Evolutionary conservation across 139 green algal genomes (phyloP).

Genomic region (Tetraselmis chui): DNA sequence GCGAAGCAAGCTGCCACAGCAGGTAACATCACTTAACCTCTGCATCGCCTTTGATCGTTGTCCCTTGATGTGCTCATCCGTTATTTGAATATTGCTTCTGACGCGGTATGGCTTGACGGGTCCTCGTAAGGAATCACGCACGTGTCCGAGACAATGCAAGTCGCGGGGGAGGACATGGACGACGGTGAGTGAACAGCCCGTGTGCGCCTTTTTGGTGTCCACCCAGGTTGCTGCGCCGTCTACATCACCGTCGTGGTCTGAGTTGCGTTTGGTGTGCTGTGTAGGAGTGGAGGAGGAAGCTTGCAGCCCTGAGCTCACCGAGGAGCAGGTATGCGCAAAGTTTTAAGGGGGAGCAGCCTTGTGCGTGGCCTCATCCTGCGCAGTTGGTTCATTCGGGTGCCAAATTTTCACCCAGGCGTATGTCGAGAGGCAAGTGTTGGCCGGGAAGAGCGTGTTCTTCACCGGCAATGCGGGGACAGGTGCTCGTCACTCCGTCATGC

Average conservation of each 20-base stretch:
- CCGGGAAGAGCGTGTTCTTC: conserved; percentile 58
- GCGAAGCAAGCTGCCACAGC: neutral
- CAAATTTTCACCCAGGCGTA: conserved; percentile 19
- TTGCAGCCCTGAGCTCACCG: conserved; percentile 8
- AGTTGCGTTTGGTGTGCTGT: neutral
- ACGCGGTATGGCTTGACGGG: neutral
- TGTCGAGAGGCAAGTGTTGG: conserved; percentile 37
- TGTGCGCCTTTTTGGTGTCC: neutral
- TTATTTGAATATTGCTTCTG: neutral
- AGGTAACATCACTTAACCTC: neutral
- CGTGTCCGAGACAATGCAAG: neutral
- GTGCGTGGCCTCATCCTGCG: neutral
- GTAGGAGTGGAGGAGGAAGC: neutral
- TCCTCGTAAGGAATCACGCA: neutral
- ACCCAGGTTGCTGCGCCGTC: neutral
- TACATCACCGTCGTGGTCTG: neutral
- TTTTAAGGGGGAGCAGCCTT: too few species aligned
- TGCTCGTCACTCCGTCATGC: neutral
- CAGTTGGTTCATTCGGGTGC: neutral
- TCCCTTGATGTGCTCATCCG: neutral
- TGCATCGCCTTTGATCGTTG: neutral
- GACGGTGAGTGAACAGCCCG: neutral
- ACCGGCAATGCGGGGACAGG: conserved; percentile 56
- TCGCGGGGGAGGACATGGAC: neutral
- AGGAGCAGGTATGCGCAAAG: conserved; percentile 20